Conservation (phyloP, 805 yeast genomes). For the Kodamaea restingae region DNA sequence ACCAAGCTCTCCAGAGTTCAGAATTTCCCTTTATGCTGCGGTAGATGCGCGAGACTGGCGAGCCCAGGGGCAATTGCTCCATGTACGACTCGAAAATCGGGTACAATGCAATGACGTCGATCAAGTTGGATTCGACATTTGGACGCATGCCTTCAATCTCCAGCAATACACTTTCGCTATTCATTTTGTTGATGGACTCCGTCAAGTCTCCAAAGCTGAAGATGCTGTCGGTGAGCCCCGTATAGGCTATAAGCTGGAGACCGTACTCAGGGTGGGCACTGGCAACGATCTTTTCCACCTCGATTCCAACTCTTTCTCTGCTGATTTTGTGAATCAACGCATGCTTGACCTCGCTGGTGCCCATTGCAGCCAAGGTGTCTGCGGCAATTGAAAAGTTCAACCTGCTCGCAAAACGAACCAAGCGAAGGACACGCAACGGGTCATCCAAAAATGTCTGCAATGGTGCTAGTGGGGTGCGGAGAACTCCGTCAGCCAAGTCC, state of each 20-base stretch:
- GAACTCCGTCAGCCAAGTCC: slow-evolving; percentile 65
- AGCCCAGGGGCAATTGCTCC: background rate
- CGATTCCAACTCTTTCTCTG: slow-evolving; percentile 86
- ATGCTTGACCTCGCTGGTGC: slow-evolving; percentile 46
- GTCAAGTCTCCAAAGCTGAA: slow-evolving; percentile 39
- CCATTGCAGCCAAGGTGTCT: slow-evolving; percentile 64
- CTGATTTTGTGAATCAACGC: slow-evolving; percentile 74
- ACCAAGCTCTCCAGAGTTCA: slow-evolving; percentile 28
- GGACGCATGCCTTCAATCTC: slow-evolving; percentile 14
- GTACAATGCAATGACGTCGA: slow-evolving; percentile 20
- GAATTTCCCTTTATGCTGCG: slow-evolving; percentile 1
- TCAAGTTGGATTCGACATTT: slow-evolving; percentile 16
- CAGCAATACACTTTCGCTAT: slow-evolving; percentile 13
- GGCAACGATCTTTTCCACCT: slow-evolving; percentile 71
- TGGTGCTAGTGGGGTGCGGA: slow-evolving; percentile 88
- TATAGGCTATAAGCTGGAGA: slow-evolving; percentile 51
- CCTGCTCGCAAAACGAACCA: slow-evolving; percentile 81
- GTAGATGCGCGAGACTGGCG: slow-evolving; percentile 2
- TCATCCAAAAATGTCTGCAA: slow-evolving; percentile 85
- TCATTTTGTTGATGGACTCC: slow-evolving; percentile 15
- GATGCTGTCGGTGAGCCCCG: slow-evolving; percentile 53
- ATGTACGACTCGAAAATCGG: slow-evolving; percentile 15
- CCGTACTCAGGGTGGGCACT: slow-evolving; percentile 63
- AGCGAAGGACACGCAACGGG: slow-evolving; percentile 82
- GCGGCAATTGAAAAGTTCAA: slow-evolving; percentile 64